phyloP scores from a whole-genome alignment of 352 stramenopile genomes.

The Phytophthora multivora region DNA sequence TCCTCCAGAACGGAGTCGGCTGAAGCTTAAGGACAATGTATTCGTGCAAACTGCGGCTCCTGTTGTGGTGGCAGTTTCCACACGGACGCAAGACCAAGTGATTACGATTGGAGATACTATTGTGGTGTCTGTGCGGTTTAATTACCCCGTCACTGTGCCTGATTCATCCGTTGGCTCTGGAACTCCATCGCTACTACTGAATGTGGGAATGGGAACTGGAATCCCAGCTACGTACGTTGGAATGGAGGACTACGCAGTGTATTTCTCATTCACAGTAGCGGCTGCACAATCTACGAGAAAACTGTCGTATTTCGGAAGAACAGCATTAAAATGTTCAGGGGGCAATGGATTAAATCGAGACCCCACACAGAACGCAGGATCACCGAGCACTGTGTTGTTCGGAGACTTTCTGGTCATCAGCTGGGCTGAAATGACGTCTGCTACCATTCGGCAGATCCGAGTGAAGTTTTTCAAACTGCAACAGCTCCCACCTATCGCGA shows the following conservation, averaged over 20 bases:
- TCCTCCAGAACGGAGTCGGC: slow-evolving; percentile 13
- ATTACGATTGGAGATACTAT: slow-evolving; percentile 65
- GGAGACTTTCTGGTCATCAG: slow-evolving; percentile 40
- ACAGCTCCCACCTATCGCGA: slow-evolving; percentile 39
- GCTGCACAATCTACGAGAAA: slow-evolving; percentile 45
- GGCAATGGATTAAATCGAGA: slow-evolving; percentile 59
- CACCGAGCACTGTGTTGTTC: slow-evolving; percentile 32
- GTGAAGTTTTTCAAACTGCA: slow-evolving; percentile 45
- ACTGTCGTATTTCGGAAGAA: slow-evolving; percentile 46
- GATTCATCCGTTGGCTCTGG: slow-evolving; percentile 16
- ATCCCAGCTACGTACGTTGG: slow-evolving; percentile 34
- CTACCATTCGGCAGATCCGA: slow-evolving; percentile 43
- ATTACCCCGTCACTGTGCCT: slow-evolving; percentile 37
- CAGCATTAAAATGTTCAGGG: slow-evolving; percentile 48
- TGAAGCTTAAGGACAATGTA: slow-evolving; percentile 27
- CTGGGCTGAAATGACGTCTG: slow-evolving; percentile 51
- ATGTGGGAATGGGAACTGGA: slow-evolving; percentile 35
- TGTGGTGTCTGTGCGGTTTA: slow-evolving; percentile 46
- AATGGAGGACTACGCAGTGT: slow-evolving; percentile 47
- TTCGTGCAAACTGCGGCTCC: slow-evolving; percentile 46
- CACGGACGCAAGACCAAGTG: slow-evolving; percentile 38
- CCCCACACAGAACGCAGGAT: slow-evolving; percentile 25
- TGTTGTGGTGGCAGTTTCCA: slow-evolving; percentile 43
- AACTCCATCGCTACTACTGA: slow-evolving; percentile 45
- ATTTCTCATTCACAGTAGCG: slow-evolving; percentile 56